Base-by-base conservation (phyloP, 2,329 filamentous ascomycete species). In the Diplodia intermedia region DNA sequence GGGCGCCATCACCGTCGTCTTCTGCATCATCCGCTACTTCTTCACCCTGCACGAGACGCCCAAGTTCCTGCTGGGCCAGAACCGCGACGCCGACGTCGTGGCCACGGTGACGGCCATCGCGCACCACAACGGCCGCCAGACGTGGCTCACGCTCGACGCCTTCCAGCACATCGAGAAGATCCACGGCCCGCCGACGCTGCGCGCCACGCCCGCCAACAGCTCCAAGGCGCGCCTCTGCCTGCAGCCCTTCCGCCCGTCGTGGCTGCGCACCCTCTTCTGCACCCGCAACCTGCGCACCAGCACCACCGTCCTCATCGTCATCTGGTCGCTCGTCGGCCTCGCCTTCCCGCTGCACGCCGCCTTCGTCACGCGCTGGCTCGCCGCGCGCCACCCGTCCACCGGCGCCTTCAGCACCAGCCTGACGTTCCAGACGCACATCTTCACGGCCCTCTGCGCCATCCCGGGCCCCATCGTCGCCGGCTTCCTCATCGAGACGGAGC, bases 21-120 rank as follows among this genome's bases (percentile, higher is more conserved):
- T 83, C 26, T 88, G 86, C 55, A 74, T 88, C 61, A 72, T 85
- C 1, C 84, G 87, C 31, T 82, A 84, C 1, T 73, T 88, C 52
- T 84, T 89, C 72, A 77, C 79, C 4, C 83, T 89, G 55, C 82
- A 82, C 69, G 87, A 89, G 71, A 88, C 86, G 2, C 87, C 87
- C 2, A 89, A 89, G 72, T 89, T 86, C 71, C 79, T 87, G 8
- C 77, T 89, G 9, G 83, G 82, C 53, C 78, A 81, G 12, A 86
- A 86, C 18, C 76, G 82, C 29, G 87, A 89, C 62, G 82, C 77
- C 2, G 79, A 84, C 68, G 82, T 87, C 0, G 81, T 88, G 52
- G 72, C 74, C 26, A 80, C 82, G 1, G 73, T 84, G 18, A 73
- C 82, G 33, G 74, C 80, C 47, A 79, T 83, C 29, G 80, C 82